phyloP scores from a whole-genome alignment of 495 filamentous ascomycete genomes.

The Talaromyces ruber region DNA sequence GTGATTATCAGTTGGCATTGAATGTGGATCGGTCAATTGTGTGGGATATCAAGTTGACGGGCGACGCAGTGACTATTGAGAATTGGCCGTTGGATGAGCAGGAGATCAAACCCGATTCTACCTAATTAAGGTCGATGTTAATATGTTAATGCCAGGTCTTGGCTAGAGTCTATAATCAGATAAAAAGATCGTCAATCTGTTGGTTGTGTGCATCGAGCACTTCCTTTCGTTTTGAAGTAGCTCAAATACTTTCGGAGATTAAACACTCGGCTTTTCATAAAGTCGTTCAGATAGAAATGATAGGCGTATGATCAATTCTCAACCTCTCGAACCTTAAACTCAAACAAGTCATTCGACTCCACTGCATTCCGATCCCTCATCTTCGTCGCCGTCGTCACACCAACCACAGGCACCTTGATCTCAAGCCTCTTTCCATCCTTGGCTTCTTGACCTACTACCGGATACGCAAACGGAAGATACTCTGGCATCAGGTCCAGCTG shows the following conservation, averaged over 20 bases:
- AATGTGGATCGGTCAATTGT: constrained; percentile 35
- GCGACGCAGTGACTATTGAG: constrained; percentile 18
- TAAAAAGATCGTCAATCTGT: not conserved
- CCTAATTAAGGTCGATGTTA: not conserved
- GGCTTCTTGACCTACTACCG: constrained; percentile 31
- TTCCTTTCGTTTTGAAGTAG: not conserved
- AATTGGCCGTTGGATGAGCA: constrained; percentile 26
- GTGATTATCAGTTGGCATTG: constrained; percentile 50
- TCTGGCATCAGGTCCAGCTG: constrained; percentile 65
- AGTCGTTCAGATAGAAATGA: too few species aligned
- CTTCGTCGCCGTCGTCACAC: constrained; percentile 55
- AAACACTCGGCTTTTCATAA: too few species aligned
- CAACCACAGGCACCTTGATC: constrained; percentile 61
- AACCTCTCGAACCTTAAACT: constrained; percentile 19
- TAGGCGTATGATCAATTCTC: constrained; percentile 10
- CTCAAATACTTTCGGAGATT: too few species aligned
- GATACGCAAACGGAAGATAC: constrained; percentile 50
- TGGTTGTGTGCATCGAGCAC: not conserved
- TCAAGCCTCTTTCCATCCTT: constrained; percentile 40
- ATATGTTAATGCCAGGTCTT: not conserved
- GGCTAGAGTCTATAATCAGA: not conserved
- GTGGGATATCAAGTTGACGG: constrained; percentile 21
- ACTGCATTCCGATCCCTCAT: constrained; percentile 49
- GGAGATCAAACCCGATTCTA: constrained; percentile 14
- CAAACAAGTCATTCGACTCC: constrained; percentile 58